Percentiles rank a stretch among this genome's conserved stretches.
These are phyloP conservation scores for Ophiostoma perfectum DNA, from an alignment of 2,329 filamentous ascomycete species.

Conservation along the genomic window DNA sequence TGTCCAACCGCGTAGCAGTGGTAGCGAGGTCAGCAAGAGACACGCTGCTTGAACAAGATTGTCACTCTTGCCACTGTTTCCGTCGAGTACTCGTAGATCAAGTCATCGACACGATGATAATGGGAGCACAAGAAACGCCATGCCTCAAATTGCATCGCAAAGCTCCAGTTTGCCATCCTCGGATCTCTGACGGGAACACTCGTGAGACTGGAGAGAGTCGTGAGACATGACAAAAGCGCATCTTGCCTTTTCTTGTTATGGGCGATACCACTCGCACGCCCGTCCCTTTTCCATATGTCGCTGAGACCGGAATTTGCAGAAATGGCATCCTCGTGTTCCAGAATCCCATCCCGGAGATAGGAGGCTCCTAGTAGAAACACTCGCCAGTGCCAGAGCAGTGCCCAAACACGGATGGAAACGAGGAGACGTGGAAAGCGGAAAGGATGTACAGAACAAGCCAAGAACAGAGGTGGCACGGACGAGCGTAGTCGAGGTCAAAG, in stretches of 20 bases:
- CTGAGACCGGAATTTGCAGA: constrained; percentile 16
- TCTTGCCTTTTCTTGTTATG: neutral
- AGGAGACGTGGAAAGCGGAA: neutral
- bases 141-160: neutral
- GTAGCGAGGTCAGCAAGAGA: too few relatives aligned
- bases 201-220: neutral
- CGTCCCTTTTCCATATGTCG: neutral
- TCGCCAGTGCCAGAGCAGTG: neutral
- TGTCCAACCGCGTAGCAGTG: too few relatives aligned
- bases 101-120: neutral
- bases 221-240: neutral
- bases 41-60: too few relatives aligned
- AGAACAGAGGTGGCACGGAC: neutral
- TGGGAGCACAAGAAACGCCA: neutral
- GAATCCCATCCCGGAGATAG: constrained; percentile 20
- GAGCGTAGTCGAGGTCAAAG: neutral
- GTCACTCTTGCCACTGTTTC: too few relatives aligned
- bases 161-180: neutral
- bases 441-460: constrained; percentile 1
- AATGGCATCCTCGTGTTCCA: constrained; percentile 21
- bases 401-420: constrained; percentile 7
- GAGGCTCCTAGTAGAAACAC: neutral
- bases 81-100: too few relatives aligned
- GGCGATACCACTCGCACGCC: too few relatives aligned
- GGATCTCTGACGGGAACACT: neutral